Percentiles rank a stretch among this genome's conserved stretches.
phyloP scores from a whole-genome alignment of 2,329 filamentous ascomycete genomes.

The Diaporthe caulivora region DNA sequence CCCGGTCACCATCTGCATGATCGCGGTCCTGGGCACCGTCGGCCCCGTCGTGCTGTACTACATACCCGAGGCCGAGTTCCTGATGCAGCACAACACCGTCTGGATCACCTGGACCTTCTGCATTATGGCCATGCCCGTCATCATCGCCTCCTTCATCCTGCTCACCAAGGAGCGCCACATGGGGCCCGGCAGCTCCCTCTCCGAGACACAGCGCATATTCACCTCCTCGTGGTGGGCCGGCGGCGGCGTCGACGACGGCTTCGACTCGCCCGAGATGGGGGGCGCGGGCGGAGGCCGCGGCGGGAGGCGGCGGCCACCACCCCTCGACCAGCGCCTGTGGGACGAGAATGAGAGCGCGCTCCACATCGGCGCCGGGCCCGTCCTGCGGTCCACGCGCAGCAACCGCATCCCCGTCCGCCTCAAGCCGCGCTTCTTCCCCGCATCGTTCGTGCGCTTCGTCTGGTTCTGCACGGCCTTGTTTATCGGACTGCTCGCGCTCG shows the following conservation, averaged over 20 bases:
- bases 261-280: constrained; percentile 56
- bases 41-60: constrained; percentile 72
- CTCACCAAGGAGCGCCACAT: constrained; percentile 74
- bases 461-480: constrained; percentile 77
- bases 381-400: constrained; percentile 40
- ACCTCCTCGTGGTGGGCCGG: constrained; percentile 75
- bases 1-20: constrained; percentile 71
- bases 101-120: constrained; percentile 79
- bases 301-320: constrained; percentile 7
- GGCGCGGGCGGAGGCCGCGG: constrained; percentile 54
- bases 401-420: constrained; percentile 54
- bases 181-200: constrained; percentile 69
- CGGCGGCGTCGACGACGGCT: constrained; percentile 66
- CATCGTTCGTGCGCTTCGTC: constrained; percentile 76
- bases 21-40: constrained; percentile 70
- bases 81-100: constrained; percentile 73
- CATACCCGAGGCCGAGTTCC: constrained; percentile 62
- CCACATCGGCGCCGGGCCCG: constrained; percentile 42
- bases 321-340: constrained; percentile 54
- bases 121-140: constrained; percentile 77
- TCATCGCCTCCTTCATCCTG: constrained; percentile 73
- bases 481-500: constrained; percentile 74
- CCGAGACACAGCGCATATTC: constrained; percentile 76
- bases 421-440: constrained; percentile 70
- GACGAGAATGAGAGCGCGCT: constrained; percentile 45